phyloP scores from a whole-genome alignment of 2,329 filamentous ascomycete species.

The Lachnellula subtilissima region DNA sequence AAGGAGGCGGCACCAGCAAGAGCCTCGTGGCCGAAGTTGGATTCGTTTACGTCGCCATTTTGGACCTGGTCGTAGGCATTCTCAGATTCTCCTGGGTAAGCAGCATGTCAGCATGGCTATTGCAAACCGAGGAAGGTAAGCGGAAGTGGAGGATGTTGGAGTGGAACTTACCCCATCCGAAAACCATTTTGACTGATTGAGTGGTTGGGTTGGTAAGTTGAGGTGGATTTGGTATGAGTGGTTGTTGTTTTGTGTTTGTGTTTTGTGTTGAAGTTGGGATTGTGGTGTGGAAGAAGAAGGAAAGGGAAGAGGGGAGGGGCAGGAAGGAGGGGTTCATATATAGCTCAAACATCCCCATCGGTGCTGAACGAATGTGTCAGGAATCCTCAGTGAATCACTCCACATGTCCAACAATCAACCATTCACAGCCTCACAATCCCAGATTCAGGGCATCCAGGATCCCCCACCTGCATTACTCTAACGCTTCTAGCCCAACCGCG shows the following conservation, averaged over 20 bases:
- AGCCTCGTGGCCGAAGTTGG: constrained; percentile 66
- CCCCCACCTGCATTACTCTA: neutral
- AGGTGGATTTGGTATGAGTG: constrained; percentile 1
- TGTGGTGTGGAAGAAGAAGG: neutral
- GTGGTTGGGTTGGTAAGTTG: constrained; percentile 1
- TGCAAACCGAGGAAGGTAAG: neutral
- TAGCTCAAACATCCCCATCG: neutral
- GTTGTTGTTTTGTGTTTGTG: neutral
- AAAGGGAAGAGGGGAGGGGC: constrained; percentile 3
- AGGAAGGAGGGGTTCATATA: constrained; percentile 10
- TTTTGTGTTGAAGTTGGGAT: neutral
- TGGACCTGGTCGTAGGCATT: constrained; percentile 42
- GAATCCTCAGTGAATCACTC: neutral
- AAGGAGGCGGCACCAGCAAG: constrained; percentile 73
- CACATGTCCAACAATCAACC: neutral
- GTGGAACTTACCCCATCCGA: constrained; percentile 24
- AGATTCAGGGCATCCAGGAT: constrained; percentile 1
- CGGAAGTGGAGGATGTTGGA: neutral
- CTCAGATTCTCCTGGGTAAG: constrained; percentile 36
- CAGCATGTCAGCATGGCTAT: neutral
- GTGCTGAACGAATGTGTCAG: neutral
- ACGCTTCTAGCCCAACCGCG: neutral
- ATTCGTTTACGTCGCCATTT: constrained; percentile 41
- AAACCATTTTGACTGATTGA: constrained; percentile 25
- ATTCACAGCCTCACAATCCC: constrained; percentile 1